Conservation (phyloP, 2,329 filamentous ascomycete species). For the Dactylonectria macrodidyma region DNA sequence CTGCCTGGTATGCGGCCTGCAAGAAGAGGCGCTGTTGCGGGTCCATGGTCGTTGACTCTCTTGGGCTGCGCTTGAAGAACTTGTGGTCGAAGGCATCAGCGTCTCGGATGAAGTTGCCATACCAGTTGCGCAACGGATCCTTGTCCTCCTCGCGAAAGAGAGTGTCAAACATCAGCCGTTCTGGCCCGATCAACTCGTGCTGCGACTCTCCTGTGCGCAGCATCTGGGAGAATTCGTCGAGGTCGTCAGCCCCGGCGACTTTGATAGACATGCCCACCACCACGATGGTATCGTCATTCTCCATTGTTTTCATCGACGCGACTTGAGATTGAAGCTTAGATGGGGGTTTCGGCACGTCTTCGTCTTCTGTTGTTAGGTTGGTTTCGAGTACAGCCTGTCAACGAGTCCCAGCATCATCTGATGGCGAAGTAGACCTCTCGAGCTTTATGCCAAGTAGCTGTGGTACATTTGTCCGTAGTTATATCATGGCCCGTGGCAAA, state of each 20-base stretch:
- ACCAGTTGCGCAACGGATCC: slow-evolving; percentile 11
- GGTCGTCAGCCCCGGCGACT: background rate
- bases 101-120: slow-evolving; percentile 14
- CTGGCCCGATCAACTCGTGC: background rate
- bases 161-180: background rate
- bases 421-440: too few relatives aligned
- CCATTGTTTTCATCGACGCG: too few relatives aligned
- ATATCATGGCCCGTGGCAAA: too few relatives aligned
- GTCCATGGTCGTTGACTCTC: slow-evolving; percentile 8
- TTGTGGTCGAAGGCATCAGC: slow-evolving; percentile 26
- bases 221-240: slow-evolving; percentile 1
- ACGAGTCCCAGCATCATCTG: too few relatives aligned
- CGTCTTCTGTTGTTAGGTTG: too few relatives aligned
- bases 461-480: too few relatives aligned
- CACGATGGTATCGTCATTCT: too few relatives aligned
- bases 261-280: slow-evolving; percentile 10
- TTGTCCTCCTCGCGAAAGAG: slow-evolving; percentile 6
- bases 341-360: too few relatives aligned
- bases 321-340: too few relatives aligned
- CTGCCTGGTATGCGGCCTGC: slow-evolving; percentile 19
- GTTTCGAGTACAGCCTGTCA: too few relatives aligned
- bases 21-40: slow-evolving; percentile 11
- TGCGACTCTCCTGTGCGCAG: background rate
- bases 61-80: slow-evolving; percentile 22
- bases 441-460: too few relatives aligned